Base-by-base conservation (phyloP, 2,329 filamentous ascomycete genomes). In the Botrytis byssoidea region DNA sequence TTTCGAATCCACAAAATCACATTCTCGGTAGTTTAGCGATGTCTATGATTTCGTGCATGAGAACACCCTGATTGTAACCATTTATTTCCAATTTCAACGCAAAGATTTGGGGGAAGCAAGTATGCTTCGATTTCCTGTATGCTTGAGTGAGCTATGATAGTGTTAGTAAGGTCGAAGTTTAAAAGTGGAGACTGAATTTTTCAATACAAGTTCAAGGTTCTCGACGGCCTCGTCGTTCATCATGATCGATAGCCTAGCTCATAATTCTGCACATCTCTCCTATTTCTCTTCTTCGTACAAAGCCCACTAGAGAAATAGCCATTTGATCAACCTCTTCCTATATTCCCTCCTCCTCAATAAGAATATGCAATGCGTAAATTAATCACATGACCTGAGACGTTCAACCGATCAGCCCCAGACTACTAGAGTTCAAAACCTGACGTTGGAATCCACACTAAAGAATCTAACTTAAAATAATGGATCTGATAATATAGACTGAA, bases 61-160 rank as follows among this genome's bases (percentile, higher is more conserved):
- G 9, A 29, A n/a, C 25, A 4, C 10, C 48, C 25, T 51, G 48
- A 51, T 51, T 51, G 25, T 51, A 14, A 6, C 25, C n/a, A 14
- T 55, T n/a, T 12, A n/a, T n/a, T n/a, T 51, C 4, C 4, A n/a
- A 14, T 55, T n/a, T 55, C 25, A 55, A 55, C 4, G 2, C 1
- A 25, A 51, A 14, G 1, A 10, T n/a, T 3, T 4, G 48, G 4
- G 25, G 10, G 12, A 51, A n/a, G n/a, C n/a, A 14, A 55, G 5
- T 16, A 12, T 9, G 0, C 12, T 51, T 25, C 22, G 1, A 6
- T 4, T 16, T 3, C 3, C 5, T 55, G 25, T 0, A 55, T 55
- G 5, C 16, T 55, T n/a, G 5, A n/a, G 25, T 55, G 48, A 14
- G 25, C 16, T 2, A 5, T n/a, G 5, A 2, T 55, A n/a, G 48